Evolutionary conservation across 2,329 filamentous ascomycete species (phyloP).

Genomic region (Trichoderma aggressivum): DNA sequence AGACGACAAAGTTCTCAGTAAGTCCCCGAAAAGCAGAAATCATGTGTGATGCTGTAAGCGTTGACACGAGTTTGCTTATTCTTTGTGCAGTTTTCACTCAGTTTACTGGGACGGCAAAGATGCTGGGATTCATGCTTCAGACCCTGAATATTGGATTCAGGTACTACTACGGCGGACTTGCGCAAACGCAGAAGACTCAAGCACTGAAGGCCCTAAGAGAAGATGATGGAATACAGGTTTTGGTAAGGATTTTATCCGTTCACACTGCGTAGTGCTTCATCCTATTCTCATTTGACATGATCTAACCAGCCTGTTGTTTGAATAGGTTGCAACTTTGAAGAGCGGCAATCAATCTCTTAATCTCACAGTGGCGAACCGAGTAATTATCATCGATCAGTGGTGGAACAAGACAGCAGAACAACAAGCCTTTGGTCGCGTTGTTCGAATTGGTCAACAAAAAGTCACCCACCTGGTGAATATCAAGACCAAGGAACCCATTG

Average conservation of each 20-base stretch:
- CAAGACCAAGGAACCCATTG: background rate
- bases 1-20: conserved; percentile 40
- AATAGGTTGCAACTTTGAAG: conserved; percentile 26
- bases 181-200: background rate
- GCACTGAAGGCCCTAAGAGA: background rate
- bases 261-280: background rate
- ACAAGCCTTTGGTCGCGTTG: conserved; percentile 61
- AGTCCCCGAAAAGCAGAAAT: conserved; percentile 2
- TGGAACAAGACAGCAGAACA: conserved; percentile 61
- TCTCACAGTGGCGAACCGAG: conserved; percentile 45
- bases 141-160: background rate
- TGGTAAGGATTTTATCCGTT: background rate
- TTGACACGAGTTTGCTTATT: background rate
- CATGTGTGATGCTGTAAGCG: fast-evolving
- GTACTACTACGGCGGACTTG: background rate
- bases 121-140: conserved; percentile 2
- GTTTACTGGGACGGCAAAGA: background rate
- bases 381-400: conserved; percentile 55
- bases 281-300: too few relatives aligned
- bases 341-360: conserved; percentile 41
- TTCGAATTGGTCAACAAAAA: conserved; percentile 50
- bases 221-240: background rate
- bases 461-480: background rate
- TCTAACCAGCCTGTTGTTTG: too few relatives aligned
- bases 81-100: background rate